Conservation (phyloP, 352 stramenopile species). For the Phytophthora pseudosyringae region DNA sequence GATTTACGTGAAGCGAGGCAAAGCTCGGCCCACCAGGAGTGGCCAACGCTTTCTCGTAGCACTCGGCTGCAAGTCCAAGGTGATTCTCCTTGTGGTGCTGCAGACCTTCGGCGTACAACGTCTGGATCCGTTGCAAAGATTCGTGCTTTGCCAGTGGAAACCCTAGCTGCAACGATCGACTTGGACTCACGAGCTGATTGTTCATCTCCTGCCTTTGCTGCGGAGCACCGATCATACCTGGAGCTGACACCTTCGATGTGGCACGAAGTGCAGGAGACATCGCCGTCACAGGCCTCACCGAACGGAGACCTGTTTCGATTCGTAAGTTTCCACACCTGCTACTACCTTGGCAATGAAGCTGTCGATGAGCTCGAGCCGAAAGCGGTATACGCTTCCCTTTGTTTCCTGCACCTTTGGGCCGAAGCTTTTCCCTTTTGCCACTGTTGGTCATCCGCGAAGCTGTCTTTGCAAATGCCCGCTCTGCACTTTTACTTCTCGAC, state of each 20-base stretch:
- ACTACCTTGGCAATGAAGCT: slow-evolving; percentile 9
- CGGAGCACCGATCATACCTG: not conserved
- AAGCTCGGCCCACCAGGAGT: slow-evolving; percentile 49
- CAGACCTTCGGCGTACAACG: slow-evolving; percentile 68
- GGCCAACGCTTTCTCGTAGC: slow-evolving; percentile 58
- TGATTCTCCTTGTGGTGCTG: slow-evolving; percentile 60
- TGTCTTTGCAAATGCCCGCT: slow-evolving; percentile 1
- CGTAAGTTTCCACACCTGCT: not conserved
- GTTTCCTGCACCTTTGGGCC: not conserved
- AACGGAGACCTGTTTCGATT: not conserved
- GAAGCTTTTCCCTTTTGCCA: not conserved
- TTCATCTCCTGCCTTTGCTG: not conserved
- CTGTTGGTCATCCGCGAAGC: not conserved
- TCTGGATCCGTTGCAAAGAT: slow-evolving; percentile 46
- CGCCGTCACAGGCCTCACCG: slow-evolving; percentile 1
- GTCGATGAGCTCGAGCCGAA: slow-evolving; percentile 10
- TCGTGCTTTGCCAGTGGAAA: slow-evolving; percentile 10
- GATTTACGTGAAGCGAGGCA: slow-evolving; percentile 72
- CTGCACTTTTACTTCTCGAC: not conserved
- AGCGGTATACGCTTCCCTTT: slow-evolving; percentile 8
- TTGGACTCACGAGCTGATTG: slow-evolving; percentile 8
- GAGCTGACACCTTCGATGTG: not conserved
- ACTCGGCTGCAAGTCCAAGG: slow-evolving; percentile 49
- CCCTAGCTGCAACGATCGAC: not conserved
- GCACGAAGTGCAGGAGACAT: not conserved